A percentile compares a stretch with the other conserved stretches of the same genome.
These are phyloP conservation scores for Hymenoscyphus albidus DNA, from an alignment of 2,329 filamentous ascomycete genomes.

Conservation along the genomic window DNA sequence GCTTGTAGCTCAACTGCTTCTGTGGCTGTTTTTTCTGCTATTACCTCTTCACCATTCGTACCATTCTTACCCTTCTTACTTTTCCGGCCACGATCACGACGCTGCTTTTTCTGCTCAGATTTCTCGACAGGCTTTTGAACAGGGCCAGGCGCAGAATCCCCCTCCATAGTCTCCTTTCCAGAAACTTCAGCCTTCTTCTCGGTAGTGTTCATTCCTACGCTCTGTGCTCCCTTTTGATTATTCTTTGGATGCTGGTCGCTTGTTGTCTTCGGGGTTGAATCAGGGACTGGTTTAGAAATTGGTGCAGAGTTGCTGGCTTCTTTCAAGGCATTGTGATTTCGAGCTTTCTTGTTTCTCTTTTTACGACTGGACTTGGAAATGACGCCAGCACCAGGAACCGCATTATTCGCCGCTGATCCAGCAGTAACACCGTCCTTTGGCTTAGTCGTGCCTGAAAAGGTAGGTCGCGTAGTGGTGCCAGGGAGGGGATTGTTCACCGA, in stretches of 20 bases:
- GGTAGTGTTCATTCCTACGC: not conserved
- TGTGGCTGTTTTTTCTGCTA: not conserved
- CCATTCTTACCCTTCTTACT: not conserved
- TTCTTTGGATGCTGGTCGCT: not conserved
- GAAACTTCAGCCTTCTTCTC: not conserved
- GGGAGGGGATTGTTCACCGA: not conserved
- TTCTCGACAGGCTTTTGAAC: not conserved
- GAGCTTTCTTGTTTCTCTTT: not conserved
- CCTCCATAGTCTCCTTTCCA: not conserved
- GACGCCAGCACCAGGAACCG: not conserved
- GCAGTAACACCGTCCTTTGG: not conserved
- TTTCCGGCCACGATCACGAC: conserved; percentile 3
- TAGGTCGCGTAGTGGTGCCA: not conserved
- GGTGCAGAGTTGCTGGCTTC: not conserved
- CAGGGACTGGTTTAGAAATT: not conserved
- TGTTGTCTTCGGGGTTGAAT: not conserved
- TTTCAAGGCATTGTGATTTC: conserved; percentile 1
- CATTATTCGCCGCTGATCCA: not conserved
- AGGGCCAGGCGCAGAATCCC: not conserved
- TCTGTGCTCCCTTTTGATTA: not conserved
- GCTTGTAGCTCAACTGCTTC: not conserved
- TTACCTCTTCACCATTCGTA: not conserved
- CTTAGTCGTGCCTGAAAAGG: not conserved
- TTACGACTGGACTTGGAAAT: not conserved
- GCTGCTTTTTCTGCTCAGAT: conserved; percentile 3